Percentiles rank a stretch among this genome's conserved stretches.
Conservation (phyloP, 1,139 yeast species). For the Kodamaea alishanica region DNA sequence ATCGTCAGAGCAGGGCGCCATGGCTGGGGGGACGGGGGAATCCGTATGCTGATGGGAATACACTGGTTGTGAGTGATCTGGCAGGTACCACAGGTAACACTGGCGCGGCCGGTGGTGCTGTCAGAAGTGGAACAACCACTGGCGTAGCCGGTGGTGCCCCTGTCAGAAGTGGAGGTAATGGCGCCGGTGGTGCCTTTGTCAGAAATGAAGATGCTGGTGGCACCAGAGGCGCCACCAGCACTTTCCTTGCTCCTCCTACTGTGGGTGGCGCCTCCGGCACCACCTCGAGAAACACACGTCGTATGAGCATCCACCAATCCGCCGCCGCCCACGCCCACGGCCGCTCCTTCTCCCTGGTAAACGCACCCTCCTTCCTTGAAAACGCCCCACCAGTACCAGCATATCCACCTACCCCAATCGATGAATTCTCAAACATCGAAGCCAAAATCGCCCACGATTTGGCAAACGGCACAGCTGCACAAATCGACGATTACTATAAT, state of each 20-base stretch:
- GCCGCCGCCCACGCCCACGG: conserved; percentile 38
- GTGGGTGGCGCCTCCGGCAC: conserved; percentile 11
- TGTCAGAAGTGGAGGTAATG: conserved; percentile 15
- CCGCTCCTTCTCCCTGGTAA: conserved; percentile 22
- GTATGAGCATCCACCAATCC: conserved; percentile 44
- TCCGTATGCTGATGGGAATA: conserved; percentile 36
- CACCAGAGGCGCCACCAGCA: conserved; percentile 2
- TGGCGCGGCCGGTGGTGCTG: background rate
- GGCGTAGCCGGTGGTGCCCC: conserved; percentile 8
- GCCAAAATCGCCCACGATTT: conserved; percentile 51
- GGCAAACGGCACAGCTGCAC: conserved; percentile 66
- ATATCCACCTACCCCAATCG: conserved; percentile 8
- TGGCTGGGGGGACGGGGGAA: conserved; percentile 34
- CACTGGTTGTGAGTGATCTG: too few relatives aligned
- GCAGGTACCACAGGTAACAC: conserved; percentile 6
- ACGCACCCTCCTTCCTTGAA: conserved; percentile 26
- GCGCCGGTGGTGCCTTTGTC: conserved; percentile 8
- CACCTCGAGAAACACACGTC: conserved; percentile 28
- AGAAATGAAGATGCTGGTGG: too few relatives aligned
- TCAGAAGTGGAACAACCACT: conserved; percentile 1
- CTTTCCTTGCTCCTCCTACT: conserved; percentile 1
- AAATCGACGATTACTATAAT: conserved; percentile 68
- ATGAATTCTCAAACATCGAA: conserved; percentile 32
- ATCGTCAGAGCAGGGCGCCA: conserved; percentile 45
- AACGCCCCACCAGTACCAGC: conserved; percentile 17